phyloP scores from a whole-genome alignment of 2,329 filamentous ascomycete species.

The Penicillium aurantiogriseum region DNA sequence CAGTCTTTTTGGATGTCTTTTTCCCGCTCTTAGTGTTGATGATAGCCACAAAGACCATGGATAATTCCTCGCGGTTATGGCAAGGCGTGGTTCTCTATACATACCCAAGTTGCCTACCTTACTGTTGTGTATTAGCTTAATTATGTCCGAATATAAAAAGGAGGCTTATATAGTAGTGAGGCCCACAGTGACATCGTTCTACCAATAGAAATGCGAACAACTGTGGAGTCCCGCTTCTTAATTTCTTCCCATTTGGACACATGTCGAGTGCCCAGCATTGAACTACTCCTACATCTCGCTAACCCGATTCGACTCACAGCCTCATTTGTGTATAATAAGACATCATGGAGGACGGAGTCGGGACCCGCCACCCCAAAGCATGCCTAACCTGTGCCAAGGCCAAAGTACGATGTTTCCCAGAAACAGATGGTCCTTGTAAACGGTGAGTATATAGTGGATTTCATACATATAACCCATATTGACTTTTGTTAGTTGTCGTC shows the following conservation, averaged over 20 bases:
- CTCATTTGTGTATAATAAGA: not conserved
- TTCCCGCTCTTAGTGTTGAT: no score
- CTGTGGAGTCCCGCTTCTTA: not conserved
- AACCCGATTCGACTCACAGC: not conserved
- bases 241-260: not conserved
- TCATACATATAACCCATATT: not conserved
- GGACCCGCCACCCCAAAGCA: slow-evolving; percentile 18
- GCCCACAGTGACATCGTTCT: not conserved
- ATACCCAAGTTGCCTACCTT: no score
- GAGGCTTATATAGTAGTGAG: not conserved
- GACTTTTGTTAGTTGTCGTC: slow-evolving; percentile 24
- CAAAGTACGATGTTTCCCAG: slow-evolving; percentile 21
- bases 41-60: no score
- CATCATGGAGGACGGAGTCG: slow-evolving; percentile 11
- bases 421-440: slow-evolving; percentile 16
- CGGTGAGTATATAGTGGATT: slow-evolving; percentile 7
- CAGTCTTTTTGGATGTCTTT: no score
- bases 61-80: no score
- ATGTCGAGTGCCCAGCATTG: not conserved
- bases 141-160: not conserved
- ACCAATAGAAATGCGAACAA: not conserved
- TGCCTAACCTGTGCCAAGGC: slow-evolving; percentile 24
- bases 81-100: no score
- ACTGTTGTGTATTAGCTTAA: not conserved
- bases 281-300: not conserved